phyloP scores from a whole-genome alignment of 305 asterid species.

The Fraxinus greggii region DNA sequence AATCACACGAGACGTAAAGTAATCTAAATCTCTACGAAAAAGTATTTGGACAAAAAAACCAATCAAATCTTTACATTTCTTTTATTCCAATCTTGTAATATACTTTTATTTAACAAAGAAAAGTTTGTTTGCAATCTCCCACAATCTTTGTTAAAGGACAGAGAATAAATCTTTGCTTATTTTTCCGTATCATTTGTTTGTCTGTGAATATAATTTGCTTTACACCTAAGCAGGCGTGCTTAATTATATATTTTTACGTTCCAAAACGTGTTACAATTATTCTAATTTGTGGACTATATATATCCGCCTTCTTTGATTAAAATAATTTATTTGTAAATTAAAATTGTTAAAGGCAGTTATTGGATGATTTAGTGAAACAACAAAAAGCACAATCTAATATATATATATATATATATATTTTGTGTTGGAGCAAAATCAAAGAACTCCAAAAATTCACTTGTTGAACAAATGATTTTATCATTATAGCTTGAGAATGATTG shows the following conservation, averaged over 20 bases:
- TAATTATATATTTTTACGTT: neutral
- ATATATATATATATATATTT: too few species aligned
- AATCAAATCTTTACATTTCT: conserved; percentile 21
- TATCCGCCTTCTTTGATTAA: neutral
- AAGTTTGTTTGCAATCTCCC: conserved; percentile 25
- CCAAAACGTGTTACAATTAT: neutral
- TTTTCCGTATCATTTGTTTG: conserved; percentile 10
- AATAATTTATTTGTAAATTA: neutral
- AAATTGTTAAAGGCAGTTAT: neutral
- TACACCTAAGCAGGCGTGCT: conserved; percentile 12
- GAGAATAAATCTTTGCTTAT: conserved; percentile 18
- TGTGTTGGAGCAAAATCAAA: too few species aligned
- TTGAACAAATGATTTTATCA: neutral
- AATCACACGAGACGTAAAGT: neutral
- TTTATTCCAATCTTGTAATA: conserved; percentile 38
- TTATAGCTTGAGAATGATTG: neutral
- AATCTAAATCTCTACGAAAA: neutral
- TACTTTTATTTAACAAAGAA: conserved; percentile 32
- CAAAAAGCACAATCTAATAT: neutral
- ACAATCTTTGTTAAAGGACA: neutral
- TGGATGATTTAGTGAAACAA: neutral
- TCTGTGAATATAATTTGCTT: conserved; percentile 28
- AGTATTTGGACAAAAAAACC: conserved; percentile 18
- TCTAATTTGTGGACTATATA: neutral
- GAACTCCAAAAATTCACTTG: too few species aligned